Evolutionary conservation across 169 alveolate species (phyloP).

Genomic region (Plasmodium sp.): DNA sequence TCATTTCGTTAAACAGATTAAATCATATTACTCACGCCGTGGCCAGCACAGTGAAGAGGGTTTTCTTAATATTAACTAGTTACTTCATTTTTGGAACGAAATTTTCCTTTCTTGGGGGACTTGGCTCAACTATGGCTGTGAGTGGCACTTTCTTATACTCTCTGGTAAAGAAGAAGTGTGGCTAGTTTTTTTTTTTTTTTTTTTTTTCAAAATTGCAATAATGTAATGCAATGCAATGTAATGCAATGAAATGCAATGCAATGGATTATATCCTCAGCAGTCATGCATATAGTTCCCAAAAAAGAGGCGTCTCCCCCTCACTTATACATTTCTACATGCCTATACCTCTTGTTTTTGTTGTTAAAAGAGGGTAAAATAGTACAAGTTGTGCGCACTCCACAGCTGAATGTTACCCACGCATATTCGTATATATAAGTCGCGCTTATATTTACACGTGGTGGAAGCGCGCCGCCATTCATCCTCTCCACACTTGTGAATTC

Average conservation of each 20-base stretch:
- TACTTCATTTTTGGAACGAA: constrained; percentile 79
- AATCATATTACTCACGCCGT: constrained; percentile 87
- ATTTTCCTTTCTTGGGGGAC: constrained; percentile 78
- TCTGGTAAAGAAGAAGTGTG: constrained; percentile 74
- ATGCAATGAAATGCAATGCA: background rate
- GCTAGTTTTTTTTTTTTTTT: constrained; percentile 17
- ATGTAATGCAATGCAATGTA: background rate
- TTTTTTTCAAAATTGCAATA: background rate
- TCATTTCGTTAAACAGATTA: constrained; percentile 79
- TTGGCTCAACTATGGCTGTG: constrained; percentile 86
- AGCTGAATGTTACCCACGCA: background rate
- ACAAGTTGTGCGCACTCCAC: background rate
- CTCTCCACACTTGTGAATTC: background rate
- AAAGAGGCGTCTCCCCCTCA: background rate
- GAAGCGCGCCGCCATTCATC: background rate
- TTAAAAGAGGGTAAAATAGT: background rate
- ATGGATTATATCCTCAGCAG: background rate
- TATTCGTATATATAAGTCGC: background rate
- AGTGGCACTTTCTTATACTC: constrained; percentile 84
- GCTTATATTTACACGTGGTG: background rate
- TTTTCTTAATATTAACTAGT: constrained; percentile 77
- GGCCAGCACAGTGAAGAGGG: constrained; percentile 85
- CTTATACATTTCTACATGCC: background rate
- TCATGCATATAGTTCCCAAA: background rate
- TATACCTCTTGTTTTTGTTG: background rate